Evolutionary conservation across 495 filamentous ascomycete genomes (phyloP).

Genomic region (Cenococcum geophilum): DNA sequence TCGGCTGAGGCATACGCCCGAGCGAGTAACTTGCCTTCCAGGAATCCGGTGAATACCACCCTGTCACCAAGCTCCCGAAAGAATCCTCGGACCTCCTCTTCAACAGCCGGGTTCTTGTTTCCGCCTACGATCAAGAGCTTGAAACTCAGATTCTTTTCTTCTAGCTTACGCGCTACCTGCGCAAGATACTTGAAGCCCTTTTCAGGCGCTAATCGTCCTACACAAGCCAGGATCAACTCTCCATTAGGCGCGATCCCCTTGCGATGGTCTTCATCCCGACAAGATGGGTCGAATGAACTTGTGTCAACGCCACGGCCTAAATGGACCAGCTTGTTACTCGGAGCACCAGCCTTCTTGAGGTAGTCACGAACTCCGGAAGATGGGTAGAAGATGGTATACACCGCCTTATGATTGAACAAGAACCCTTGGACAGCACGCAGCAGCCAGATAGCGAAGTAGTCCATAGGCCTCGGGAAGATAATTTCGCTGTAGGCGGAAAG

Average conservation of each 20-base stretch:
- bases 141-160: constrained; percentile 49
- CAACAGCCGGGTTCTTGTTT: constrained; percentile 54
- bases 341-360: constrained; percentile 47
- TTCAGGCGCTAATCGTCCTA: constrained; percentile 56
- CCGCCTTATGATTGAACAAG: constrained; percentile 50
- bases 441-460: constrained; percentile 49
- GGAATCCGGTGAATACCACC: constrained; percentile 55
- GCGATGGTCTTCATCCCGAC: constrained; percentile 44
- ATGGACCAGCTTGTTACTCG: constrained; percentile 45
- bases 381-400: constrained; percentile 58
- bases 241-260: constrained; percentile 48
- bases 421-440: constrained; percentile 53
- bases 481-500: constrained; percentile 57
- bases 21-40: constrained; percentile 49
- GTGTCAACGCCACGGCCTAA: constrained; percentile 59
- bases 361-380: constrained; percentile 52
- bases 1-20: constrained; percentile 55
- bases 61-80: constrained; percentile 45
- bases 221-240: constrained; percentile 54
- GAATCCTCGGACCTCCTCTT: constrained; percentile 47
- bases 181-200: constrained; percentile 61
- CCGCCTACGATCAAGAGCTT: constrained; percentile 57
- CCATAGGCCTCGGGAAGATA: constrained; percentile 53
- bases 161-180: constrained; percentile 44
- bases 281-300: constrained; percentile 47